Conservation (phyloP, 768 basidiomycete genomes). For the Suillus plorans region DNA sequence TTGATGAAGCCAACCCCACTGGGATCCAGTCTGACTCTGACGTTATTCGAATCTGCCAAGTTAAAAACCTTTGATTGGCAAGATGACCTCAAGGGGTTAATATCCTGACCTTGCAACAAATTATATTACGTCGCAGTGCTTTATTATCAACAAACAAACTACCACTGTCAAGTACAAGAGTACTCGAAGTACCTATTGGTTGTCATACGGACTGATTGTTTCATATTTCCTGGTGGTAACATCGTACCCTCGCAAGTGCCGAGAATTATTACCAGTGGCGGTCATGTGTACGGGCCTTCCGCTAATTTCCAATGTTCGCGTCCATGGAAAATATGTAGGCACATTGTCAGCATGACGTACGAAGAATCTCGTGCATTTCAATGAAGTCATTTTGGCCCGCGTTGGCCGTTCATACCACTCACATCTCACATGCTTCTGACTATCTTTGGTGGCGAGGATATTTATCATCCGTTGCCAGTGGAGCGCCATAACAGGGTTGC, state of each 20-base stretch:
- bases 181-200: neutral
- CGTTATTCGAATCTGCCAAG: neutral
- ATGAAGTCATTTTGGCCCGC: neutral
- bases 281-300: neutral
- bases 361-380: neutral
- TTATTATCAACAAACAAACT: neutral
- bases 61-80: neutral
- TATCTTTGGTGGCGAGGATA: neutral
- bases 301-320: neutral
- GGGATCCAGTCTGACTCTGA: neutral
- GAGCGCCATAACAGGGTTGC: neutral
- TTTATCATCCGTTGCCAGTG: neutral
- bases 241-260: neutral
- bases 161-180: neutral
- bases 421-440: neutral
- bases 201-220: neutral
- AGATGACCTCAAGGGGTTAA: neutral
- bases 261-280: neutral
- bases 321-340: neutral
- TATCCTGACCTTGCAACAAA: too few species aligned
- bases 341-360: neutral
- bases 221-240: neutral
- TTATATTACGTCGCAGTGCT: neutral
- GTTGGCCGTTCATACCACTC: neutral
- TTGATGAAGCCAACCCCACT: neutral